Percentiles rank a stretch among this genome's conserved stretches.
phyloP scores from a whole-genome alignment of 768 basidiomycete species.

The Suillus subluteus region DNA sequence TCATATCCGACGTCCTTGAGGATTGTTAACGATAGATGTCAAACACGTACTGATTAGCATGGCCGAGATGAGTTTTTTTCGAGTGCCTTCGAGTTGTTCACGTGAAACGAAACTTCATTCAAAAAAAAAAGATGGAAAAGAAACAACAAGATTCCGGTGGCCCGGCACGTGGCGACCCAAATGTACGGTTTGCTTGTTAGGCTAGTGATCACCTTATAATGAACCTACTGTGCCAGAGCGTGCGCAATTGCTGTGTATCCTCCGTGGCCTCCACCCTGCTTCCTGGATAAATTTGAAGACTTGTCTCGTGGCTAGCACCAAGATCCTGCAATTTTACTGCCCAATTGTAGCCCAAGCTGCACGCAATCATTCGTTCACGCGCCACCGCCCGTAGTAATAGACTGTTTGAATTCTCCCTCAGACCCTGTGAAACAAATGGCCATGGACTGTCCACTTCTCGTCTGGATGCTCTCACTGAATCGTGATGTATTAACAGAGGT shows the following conservation, averaged over 20 bases:
- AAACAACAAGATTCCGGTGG: constrained; percentile 18
- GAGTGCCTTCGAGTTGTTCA: constrained; percentile 9
- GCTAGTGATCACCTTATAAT: constrained; percentile 32
- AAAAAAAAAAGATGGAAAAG: background rate
- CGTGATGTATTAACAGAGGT: constrained; percentile 72
- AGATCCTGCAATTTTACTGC: constrained; percentile 6
- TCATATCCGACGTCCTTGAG: constrained; percentile 7
- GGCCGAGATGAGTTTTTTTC: constrained; percentile 4
- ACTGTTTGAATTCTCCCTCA: background rate
- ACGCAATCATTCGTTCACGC: constrained; percentile 1
- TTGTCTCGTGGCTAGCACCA: constrained; percentile 8
- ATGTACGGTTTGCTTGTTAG: constrained; percentile 29
- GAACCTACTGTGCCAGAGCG: constrained; percentile 16
- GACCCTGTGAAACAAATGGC: constrained; percentile 10
- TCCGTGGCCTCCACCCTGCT: constrained; percentile 10
- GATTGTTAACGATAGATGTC: background rate
- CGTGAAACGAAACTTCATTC: constrained; percentile 8
- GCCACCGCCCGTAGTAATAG: background rate
- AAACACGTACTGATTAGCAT: constrained; percentile 9
- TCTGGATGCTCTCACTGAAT: constrained; percentile 82
- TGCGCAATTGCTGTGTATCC: constrained; percentile 9
- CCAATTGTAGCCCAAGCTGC: constrained; percentile 7
- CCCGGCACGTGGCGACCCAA: constrained; percentile 31
- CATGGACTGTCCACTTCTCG: constrained; percentile 69
- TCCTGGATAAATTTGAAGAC: constrained; percentile 6